Base-by-base conservation (phyloP, 2,329 filamentous ascomycete genomes). In the Magnaporthiopsis poae region DNA sequence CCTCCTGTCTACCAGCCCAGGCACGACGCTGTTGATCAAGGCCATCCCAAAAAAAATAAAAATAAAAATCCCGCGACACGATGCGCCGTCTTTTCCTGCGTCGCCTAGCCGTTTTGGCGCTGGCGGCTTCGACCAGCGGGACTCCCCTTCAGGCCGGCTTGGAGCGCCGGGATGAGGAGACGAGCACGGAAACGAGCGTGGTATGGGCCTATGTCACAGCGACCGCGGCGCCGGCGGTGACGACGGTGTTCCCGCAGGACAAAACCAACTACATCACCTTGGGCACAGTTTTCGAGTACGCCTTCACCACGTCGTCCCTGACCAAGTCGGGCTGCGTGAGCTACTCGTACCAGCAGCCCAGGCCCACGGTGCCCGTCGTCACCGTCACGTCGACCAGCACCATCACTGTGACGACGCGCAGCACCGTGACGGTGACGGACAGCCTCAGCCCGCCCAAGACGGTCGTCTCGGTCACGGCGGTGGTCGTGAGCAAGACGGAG, bases 251-350 rank as follows among this genome's bases (percentile, higher is more conserved):
- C 46, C 63, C 63, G 18, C 63, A 59, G 15, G 46, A 64, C 63
- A 59, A 4, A n/a, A 64, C 63, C 46, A 60, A 27, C 15, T 59
- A 31, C 39, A 4, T 64, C 46, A 56, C 62, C 3, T 13, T 29
- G 8, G 39, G n/a, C 18, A 33, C 36, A 7, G 39, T 33, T 2
- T 25, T 39, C 35, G 63, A 59, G 63, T 64, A 64, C 39, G 39
- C 63, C 39, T 64, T 64, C 39, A 64, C 63, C 18, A n/a, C 46
- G 25, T 59, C 29, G 18, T 64, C 63, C 21, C 13, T 56, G 29
- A 33, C 8, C 46, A 64, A 25, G 18, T 59, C 63, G 11, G 36
- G 36, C 46, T 64, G 63, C 63, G 63, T 64, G 13, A 64, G 27
- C 27, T 64, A 52, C 63, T 59, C 63, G 25, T 29, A 56, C 27